A percentile compares a stretch with the other conserved stretches of the same genome.
phyloP scores from a whole-genome alignment of 805 yeast species.

The Yarrowia alimentaria region DNA sequence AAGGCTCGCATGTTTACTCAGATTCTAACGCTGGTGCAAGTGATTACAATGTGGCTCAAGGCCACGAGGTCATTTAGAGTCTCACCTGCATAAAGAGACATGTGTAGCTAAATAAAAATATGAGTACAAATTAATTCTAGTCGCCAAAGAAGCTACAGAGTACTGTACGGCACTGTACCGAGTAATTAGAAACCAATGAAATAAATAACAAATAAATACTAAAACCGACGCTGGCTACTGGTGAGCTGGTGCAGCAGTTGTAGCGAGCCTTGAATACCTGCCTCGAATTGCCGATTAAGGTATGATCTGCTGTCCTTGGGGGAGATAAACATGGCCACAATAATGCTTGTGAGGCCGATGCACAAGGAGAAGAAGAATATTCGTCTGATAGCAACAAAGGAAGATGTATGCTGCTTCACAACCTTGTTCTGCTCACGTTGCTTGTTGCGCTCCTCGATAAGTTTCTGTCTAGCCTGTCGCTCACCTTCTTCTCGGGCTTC shows the following conservation, averaged over 20 bases:
- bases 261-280: slow-evolving; percentile 19
- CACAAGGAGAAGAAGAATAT: slow-evolving; percentile 57
- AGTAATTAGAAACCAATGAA: neutral
- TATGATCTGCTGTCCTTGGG: slow-evolving; percentile 20
- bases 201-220: neutral
- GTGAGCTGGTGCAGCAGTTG: slow-evolving; percentile 15
- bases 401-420: neutral
- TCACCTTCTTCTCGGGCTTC: slow-evolving; percentile 14
- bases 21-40: slow-evolving; percentile 18
- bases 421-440: slow-evolving; percentile 19
- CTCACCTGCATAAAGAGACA: too few species aligned
- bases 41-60: slow-evolving; percentile 23
- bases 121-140: too few species aligned
- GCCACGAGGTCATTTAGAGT: too few species aligned
- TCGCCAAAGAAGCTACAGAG: too few species aligned
- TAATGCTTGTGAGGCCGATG: slow-evolving; percentile 85
- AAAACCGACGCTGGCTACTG: slow-evolving; percentile 9
- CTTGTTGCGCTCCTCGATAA: slow-evolving; percentile 11
- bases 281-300: slow-evolving; percentile 19
- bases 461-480: slow-evolving; percentile 7
- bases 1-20: slow-evolving; percentile 14
- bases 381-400: slow-evolving; percentile 5
- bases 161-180: slow-evolving; percentile 17
- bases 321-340: slow-evolving; percentile 73
- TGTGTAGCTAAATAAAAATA: too few species aligned